Base-by-base conservation (phyloP, 2,329 filamentous ascomycete genomes). In the Cadophora sp. region DNA sequence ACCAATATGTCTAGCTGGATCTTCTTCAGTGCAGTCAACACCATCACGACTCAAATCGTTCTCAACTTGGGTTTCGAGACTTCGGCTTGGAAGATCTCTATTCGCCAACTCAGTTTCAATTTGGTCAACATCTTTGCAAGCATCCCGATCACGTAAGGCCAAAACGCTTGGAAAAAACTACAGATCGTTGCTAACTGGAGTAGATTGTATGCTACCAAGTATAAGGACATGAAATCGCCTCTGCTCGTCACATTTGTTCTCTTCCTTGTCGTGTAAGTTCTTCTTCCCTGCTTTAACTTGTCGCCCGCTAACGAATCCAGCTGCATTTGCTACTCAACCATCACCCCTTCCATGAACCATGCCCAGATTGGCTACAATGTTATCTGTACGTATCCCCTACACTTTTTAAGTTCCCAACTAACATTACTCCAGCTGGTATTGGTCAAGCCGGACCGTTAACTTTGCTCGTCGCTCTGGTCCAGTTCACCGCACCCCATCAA, bases 21-120 rank as follows among this genome's bases (percentile, higher is more conserved):
- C 62, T 87, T 85, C 73, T 85, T 84, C 76, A 81, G 79, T 64
- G 83, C 83, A 2, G 82, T 85, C 67, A 85, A 85, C 74, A 80
- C 80, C 27, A 76, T 85, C 62, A 83, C 83, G 1, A 83, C 83
- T 4, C 82, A 84, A 65, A 81, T 85, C 59, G 76, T 82, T 2
- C 79, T 85, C 4, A 79, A 84, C 66, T 78, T 85, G 3, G 83
- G 83, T 4, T 85, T 83, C 66, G 80, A 83, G 69, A 77, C 76
- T 16, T 76, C 81, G 60, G 71, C 82, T 0, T 85, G 82, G 82
- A 71, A 68, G 5, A 85, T 85, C 45, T 80, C 82, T 1, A 76
- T 84, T 41, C 79, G 83, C 4, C 83, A 85, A 70, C 78, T 85
- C 5, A 80, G 80, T 45, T 84, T 79, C 74, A 78, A 77, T 59